A percentile compares a stretch with the other conserved stretches of the same genome.
These are phyloP conservation scores for Inga laurina DNA, from an alignment of 306 rosid genomes.

Conservation along the genomic window DNA sequence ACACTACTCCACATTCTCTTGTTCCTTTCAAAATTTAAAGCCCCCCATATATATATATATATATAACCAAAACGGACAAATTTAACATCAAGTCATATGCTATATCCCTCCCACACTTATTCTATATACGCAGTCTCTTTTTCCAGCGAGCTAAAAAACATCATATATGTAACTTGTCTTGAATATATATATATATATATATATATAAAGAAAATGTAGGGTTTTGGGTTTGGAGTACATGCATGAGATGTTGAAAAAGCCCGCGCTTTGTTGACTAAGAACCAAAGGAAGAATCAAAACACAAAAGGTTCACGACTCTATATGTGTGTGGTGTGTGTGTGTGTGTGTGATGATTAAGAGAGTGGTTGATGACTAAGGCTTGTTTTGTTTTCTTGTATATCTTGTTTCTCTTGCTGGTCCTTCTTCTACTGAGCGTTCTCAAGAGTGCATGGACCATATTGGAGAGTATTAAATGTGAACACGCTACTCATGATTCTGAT, in stretches of 20 bases:
- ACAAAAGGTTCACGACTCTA: slow-evolving; percentile 15
- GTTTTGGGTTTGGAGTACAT: background rate
- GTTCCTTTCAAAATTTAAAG: slow-evolving; percentile 27
- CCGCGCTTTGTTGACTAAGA: background rate
- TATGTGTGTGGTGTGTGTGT: background rate
- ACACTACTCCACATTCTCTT: background rate
- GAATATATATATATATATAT: too few relatives aligned
- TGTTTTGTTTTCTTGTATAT: background rate
- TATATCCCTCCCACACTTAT: background rate
- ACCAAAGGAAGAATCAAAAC: background rate
- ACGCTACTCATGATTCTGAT: background rate
- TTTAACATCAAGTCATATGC: background rate
- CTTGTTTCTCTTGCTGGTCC: background rate
- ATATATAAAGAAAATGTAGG: background rate
- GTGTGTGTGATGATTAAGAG: background rate
- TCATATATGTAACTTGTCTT: too few relatives aligned
- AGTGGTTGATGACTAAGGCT: slow-evolving; percentile 10
- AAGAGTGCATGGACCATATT: slow-evolving; percentile 27
- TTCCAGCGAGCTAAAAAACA: background rate
- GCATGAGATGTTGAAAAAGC: background rate
- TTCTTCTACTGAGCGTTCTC: background rate
- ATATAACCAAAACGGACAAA: background rate
- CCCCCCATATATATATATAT: background rate
- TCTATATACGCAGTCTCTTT: background rate
- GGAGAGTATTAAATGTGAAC: slow-evolving; percentile 4